phyloP scores from a whole-genome alignment of 179 eudicot genomes.

The Silene coronaria region DNA sequence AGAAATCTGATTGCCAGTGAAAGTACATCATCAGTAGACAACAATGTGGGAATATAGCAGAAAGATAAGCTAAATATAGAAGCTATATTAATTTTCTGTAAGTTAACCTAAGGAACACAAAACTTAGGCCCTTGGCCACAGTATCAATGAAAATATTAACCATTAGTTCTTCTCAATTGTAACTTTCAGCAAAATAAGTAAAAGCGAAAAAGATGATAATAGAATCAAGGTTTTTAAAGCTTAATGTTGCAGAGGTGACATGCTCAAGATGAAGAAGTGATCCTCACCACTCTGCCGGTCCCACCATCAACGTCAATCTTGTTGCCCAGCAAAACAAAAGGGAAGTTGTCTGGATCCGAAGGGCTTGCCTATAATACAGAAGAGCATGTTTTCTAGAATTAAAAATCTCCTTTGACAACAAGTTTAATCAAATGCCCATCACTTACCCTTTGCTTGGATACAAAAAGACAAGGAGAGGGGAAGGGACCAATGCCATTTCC shows the following conservation, averaged over 20 bases:
- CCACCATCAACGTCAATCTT: constrained; percentile 71
- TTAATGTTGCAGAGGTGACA: neutral
- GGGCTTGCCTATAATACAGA: constrained; percentile 41
- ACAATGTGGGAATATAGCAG: neutral
- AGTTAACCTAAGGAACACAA: too few relatives aligned
- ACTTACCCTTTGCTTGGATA: neutral
- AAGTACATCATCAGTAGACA: constrained; percentile 5
- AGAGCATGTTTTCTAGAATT: neutral
- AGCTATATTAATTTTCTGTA: neutral
- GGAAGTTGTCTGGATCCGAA: constrained; percentile 60
- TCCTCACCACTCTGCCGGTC: constrained; percentile 35
- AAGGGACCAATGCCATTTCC: neutral
- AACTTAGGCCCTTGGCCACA: too few relatives aligned
- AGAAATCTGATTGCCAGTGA: constrained; percentile 42
- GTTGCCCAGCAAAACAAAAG: constrained; percentile 70
- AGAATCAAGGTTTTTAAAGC: neutral
- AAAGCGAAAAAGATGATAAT: neutral
- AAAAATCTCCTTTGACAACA: neutral
- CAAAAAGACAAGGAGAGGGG: neutral
- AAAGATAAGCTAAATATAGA: neutral
- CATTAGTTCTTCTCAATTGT: neutral
- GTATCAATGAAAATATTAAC: neutral
- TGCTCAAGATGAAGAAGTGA: neutral
- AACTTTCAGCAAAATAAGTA: neutral
- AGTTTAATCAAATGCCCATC: constrained; percentile 1